These are phyloP conservation scores for Colletotrichum eremochloae DNA, from an alignment of 2,329 filamentous ascomycete genomes.

Conservation along the genomic window DNA sequence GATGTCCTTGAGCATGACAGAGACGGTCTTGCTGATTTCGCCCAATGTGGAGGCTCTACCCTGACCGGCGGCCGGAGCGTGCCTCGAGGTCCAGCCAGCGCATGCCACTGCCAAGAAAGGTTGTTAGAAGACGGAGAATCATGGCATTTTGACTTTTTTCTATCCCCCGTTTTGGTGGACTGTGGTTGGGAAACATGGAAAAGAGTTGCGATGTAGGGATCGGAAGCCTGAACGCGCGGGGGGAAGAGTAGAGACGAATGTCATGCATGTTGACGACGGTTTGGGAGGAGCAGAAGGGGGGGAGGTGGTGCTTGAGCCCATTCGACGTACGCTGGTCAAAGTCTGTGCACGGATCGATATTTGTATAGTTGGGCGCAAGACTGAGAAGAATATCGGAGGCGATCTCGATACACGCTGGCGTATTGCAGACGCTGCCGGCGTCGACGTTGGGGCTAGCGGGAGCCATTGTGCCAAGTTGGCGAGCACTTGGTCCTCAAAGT, in stretches of 20 bases:
- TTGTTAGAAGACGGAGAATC: conserved; percentile 8
- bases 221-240: conserved; percentile 7
- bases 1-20: conserved; percentile 70
- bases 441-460: background rate
- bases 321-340: conserved; percentile 66
- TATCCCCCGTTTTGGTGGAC: background rate
- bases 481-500: background rate
- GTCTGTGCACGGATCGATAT: conserved; percentile 75
- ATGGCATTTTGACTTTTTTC: background rate
- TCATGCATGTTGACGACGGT: conserved; percentile 5
- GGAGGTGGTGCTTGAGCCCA: background rate
- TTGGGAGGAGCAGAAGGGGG: background rate
- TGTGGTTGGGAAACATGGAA: background rate
- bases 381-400: conserved; percentile 47
- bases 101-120: conserved; percentile 62
- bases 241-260: background rate
- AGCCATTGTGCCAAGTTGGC: conserved; percentile 10
- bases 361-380: conserved; percentile 61
- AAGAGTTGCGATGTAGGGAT: conserved; percentile 4
- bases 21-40: conserved; percentile 70
- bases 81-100: conserved; percentile 72
- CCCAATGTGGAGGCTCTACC: conserved; percentile 69
- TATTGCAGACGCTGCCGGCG: conserved; percentile 42
- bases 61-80: conserved; percentile 75
- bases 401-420: conserved; percentile 47